phyloP scores from a whole-genome alignment of 2,329 filamentous ascomycete species.

The Ceratocystis colombiana region DNA sequence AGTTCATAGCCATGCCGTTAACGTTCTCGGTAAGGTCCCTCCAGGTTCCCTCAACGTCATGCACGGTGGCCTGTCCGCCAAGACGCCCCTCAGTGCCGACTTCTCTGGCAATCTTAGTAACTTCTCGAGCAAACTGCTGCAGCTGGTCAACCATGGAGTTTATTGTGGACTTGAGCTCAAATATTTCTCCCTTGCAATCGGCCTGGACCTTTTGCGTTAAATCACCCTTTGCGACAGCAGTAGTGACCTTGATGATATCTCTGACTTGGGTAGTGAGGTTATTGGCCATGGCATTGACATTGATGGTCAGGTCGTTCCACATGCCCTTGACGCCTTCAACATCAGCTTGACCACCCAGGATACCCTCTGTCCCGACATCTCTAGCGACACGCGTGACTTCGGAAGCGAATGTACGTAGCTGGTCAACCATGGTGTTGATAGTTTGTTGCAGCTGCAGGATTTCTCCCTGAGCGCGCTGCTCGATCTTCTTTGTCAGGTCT shows the following conservation, averaged over 20 bases:
- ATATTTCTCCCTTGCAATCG: slow-evolving; percentile 82
- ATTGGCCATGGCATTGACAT: slow-evolving; percentile 81
- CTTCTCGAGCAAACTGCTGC: slow-evolving; percentile 91
- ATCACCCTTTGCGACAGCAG: slow-evolving; percentile 69
- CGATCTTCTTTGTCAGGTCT: slow-evolving; percentile 75
- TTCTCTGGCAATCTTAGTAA: slow-evolving; percentile 90
- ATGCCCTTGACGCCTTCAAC: slow-evolving; percentile 77
- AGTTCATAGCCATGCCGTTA: slow-evolving; percentile 97
- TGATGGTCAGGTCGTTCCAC: slow-evolving; percentile 80
- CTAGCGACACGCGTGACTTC: slow-evolving; percentile 74
- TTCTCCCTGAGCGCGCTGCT: slow-evolving; percentile 68
- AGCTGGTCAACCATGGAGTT: slow-evolving; percentile 99
- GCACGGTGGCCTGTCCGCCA: slow-evolving; percentile 88
- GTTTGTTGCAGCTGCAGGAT: slow-evolving; percentile 76
- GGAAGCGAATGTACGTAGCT: slow-evolving; percentile 70
- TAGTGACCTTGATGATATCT: slow-evolving; percentile 80
- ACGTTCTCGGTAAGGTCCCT: slow-evolving; percentile 90
- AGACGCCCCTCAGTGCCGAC: slow-evolving; percentile 92
- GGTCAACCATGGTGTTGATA: slow-evolving; percentile 84
- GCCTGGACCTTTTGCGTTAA: slow-evolving; percentile 94
- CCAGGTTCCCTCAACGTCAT: slow-evolving; percentile 96
- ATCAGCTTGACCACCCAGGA: slow-evolving; percentile 70
- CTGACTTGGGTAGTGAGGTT: slow-evolving; percentile 81
- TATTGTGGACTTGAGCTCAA: slow-evolving; percentile 92
- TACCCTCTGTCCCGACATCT: slow-evolving; percentile 76